Evolutionary conservation across 805 yeast species (phyloP).

Genomic region (Osmozyma mogii): DNA sequence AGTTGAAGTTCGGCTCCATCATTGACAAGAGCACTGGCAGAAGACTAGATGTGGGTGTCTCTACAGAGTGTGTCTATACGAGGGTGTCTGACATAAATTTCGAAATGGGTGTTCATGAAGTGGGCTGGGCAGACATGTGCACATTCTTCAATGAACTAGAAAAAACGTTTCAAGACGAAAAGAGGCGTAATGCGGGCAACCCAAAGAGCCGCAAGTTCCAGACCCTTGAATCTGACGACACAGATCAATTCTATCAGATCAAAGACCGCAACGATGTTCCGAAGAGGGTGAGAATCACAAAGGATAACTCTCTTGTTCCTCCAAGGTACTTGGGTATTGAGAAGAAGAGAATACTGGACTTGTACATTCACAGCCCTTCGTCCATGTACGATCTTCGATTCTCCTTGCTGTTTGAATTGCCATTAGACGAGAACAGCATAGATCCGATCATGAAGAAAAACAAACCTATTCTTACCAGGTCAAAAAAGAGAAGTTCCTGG

Average conservation of each 20-base stretch:
- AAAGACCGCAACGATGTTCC: slow-evolving; percentile 61
- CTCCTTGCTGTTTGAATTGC: slow-evolving; percentile 71
- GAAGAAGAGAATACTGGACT: slow-evolving; percentile 66
- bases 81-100: slow-evolving; percentile 49
- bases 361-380: slow-evolving; percentile 68
- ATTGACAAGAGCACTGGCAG: slow-evolving; percentile 56
- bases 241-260: slow-evolving; percentile 57
- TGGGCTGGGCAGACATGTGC: slow-evolving; percentile 50
- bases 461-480: slow-evolving; percentile 50
- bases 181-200: slow-evolving; percentile 15
- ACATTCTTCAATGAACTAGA: slow-evolving; percentile 50
- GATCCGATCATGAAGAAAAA: slow-evolving; percentile 42
- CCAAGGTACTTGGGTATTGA: slow-evolving; percentile 66
- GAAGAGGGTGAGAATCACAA: slow-evolving; percentile 54
- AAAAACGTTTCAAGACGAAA: slow-evolving; percentile 37
- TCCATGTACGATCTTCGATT: slow-evolving; percentile 70
- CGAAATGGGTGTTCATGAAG: slow-evolving; percentile 59
- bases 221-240: slow-evolving; percentile 51
- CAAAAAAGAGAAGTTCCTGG: slow-evolving; percentile 66
- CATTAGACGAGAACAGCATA: slow-evolving; percentile 52
- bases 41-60: slow-evolving; percentile 57
- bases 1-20: slow-evolving; percentile 65
- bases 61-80: slow-evolving; percentile 58
- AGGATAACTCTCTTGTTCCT: slow-evolving; percentile 51
- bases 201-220: slow-evolving; percentile 39